phyloP scores from a whole-genome alignment of 371 early-diverging fungal genomes.

The Modicella reniformis region DNA sequence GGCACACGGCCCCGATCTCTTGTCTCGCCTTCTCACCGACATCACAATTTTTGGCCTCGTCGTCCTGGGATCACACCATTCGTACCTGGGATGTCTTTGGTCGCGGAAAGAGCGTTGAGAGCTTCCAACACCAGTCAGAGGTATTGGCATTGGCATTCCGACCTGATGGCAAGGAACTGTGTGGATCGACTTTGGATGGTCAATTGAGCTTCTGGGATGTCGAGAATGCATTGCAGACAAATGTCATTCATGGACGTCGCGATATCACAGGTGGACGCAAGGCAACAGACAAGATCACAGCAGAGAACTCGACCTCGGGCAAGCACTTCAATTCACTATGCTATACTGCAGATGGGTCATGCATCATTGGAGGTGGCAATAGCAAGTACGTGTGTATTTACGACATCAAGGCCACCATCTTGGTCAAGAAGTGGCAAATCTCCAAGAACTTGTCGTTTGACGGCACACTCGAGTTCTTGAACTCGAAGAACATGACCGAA shows the following conservation, averaged over 20 bases:
- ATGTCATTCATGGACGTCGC: conserved; percentile 88
- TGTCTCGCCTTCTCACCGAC: conserved; percentile 87
- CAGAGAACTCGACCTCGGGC: conserved; percentile 84
- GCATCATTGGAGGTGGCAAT: conserved; percentile 92
- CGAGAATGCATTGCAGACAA: conserved; percentile 70
- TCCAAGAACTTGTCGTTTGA: conserved; percentile 92
- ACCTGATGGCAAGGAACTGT: conserved; percentile 90
- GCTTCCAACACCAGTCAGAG: conserved; percentile 83
- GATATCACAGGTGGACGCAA: conserved; percentile 93
- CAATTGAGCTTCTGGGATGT: conserved; percentile 93
- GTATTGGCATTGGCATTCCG: conserved; percentile 90
- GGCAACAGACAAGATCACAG: conserved; percentile 77
- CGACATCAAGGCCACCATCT: conserved; percentile 76
- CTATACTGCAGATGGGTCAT: conserved; percentile 94
- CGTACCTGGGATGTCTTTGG: conserved; percentile 95
- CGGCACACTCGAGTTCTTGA: conserved; percentile 89
- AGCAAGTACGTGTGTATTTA: conserved; percentile 96
- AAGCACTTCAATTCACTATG: conserved; percentile 91
- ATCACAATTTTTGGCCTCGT: conserved; percentile 79
- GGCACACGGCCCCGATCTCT: conserved; percentile 93
- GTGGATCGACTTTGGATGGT: conserved; percentile 91
- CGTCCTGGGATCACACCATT: conserved; percentile 95
- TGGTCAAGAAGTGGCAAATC: conserved; percentile 91
- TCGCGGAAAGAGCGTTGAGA: conserved; percentile 82
- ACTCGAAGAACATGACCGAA: conserved; percentile 92